Base-by-base conservation (phyloP, 2,329 filamentous ascomycete species). In the Trichoderma semiorbis region DNA sequence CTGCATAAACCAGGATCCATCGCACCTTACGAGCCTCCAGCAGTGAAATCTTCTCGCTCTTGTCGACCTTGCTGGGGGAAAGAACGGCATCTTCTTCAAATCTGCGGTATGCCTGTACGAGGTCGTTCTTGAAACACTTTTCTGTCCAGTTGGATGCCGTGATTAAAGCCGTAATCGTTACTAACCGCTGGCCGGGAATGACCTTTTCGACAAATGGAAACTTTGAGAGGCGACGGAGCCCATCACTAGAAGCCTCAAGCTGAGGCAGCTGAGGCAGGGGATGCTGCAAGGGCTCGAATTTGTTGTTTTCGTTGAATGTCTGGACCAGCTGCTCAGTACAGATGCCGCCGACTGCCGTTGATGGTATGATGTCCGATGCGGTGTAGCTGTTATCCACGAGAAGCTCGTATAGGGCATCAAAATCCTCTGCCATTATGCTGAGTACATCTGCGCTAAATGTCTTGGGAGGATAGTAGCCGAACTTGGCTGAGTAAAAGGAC, bases 1-100 rank as follows among this genome's bases (percentile, higher is more conserved):
- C 86, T 21, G 89, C 87, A 76, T 95, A 95, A 7, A 95, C 86
- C 43, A 95, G 78, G 34, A 95, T 88, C 93, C 93, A 96, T 50
- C 93, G 86, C 18, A 94, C 87, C 79, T 94, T 95, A 53, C 93
- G 89, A 1, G 89, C 92, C 74, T 95, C 93, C 10, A 86, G 83
- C 12, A 89, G 81, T 0, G 80, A 80, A 3, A 83, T 77, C 76
- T 88, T 90, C 43, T 89, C 87, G 7, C 79, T 72, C 71, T 88
- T 89, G 72, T 91, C 88, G 0, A 83, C 81, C 73, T 87, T 89
- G 24, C 83, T 81, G 2, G 86, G 84, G 0, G 81, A 80, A 62
- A 85, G 80, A 24, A 87, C 79, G 8, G 84, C 85, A 7, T 89
- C 85, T 67, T 89, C 87, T 77, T 96, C 93, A 70, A 95, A 95